These are phyloP conservation scores for Kalmanozyma brasiliensis DNA, from an alignment of 1,284 basidiomycete species.

Conservation along the genomic window DNA sequence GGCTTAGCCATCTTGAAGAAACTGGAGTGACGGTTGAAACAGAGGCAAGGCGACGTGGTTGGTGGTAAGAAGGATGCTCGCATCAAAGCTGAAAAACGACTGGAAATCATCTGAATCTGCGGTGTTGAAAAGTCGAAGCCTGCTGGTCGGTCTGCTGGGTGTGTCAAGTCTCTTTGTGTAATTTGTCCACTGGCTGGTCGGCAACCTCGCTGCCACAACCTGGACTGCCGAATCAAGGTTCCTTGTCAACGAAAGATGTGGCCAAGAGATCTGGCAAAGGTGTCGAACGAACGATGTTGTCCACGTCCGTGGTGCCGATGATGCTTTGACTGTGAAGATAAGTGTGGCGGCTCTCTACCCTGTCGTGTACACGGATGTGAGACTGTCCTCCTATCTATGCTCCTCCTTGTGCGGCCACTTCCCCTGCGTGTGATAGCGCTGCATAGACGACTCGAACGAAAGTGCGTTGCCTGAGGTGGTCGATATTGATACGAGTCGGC, in stretches of 20 bases:
- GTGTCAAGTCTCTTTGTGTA: not conserved
- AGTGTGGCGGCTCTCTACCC: not conserved
- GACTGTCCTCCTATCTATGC: too few relatives aligned
- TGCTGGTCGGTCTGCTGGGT: slow-evolving; percentile 5
- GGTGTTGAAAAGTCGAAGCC: slow-evolving; percentile 7
- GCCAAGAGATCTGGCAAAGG: too few relatives aligned
- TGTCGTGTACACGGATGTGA: too few relatives aligned
- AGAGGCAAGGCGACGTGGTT: slow-evolving; percentile 3
- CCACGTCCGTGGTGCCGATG: too few relatives aligned
- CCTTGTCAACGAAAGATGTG: too few relatives aligned
- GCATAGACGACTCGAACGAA: too few relatives aligned
- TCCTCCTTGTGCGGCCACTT: too few relatives aligned
- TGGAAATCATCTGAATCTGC: slow-evolving; percentile 1
- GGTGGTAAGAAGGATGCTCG: slow-evolving; percentile 17
- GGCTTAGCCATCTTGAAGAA: slow-evolving; percentile 74
- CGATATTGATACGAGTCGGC: not conserved
- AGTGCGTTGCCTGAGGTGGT: not conserved
- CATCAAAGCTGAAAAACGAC: not conserved
- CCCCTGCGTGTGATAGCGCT: too few relatives aligned
- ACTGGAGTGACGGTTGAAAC: slow-evolving; percentile 13
- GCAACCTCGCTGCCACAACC: too few relatives aligned
- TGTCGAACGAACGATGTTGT: too few relatives aligned
- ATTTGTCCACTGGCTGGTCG: not conserved
- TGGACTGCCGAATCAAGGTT: too few relatives aligned
- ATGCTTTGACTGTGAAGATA: not conserved